These are phyloP conservation scores for Pichia sp. DNA, from an alignment of 1,139 yeast genomes.

Conservation along the genomic window DNA sequence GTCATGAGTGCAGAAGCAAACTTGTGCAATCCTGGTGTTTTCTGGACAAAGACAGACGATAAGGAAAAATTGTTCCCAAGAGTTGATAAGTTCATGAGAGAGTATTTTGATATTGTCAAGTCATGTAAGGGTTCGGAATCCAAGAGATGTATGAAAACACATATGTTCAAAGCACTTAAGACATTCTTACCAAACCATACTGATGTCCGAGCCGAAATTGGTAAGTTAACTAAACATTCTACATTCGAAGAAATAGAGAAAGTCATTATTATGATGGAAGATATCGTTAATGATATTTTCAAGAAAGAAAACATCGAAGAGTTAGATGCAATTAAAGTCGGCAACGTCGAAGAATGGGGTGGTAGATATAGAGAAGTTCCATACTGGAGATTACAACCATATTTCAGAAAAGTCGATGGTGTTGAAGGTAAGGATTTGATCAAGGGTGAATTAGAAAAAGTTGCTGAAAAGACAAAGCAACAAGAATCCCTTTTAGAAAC, in stretches of 20 bases:
- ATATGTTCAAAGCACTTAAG: conserved; percentile 81
- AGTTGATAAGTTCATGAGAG: conserved; percentile 78
- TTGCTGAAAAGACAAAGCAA: conserved; percentile 17
- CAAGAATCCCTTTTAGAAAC: conserved; percentile 11
- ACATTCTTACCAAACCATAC: conserved; percentile 74
- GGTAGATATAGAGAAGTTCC: conserved; percentile 83
- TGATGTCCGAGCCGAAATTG: conserved; percentile 74
- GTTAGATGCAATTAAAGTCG: conserved; percentile 52
- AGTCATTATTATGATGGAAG: conserved; percentile 68
- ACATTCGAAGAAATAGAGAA: conserved; percentile 62
- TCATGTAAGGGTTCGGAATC: conserved; percentile 70
- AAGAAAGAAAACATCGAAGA: conserved; percentile 43
- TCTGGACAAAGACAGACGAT: conserved; percentile 54
- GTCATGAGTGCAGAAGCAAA: conserved; percentile 99
- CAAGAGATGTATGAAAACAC: conserved; percentile 83
- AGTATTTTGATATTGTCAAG: conserved; percentile 84
- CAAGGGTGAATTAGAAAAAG: conserved; percentile 25
- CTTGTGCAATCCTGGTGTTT: conserved; percentile 89
- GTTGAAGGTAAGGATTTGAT: conserved; percentile 46
- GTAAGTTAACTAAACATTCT: conserved; percentile 46
- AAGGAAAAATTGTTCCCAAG: conserved; percentile 78
- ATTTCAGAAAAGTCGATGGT: conserved; percentile 84
- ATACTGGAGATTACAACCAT: conserved; percentile 97
- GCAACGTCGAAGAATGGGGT: conserved; percentile 68
- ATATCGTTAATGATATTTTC: conserved; percentile 56